Evolutionary conservation across 495 filamentous ascomycete genomes (phyloP), one percentile per base, ranked within the genome.

Genomic region (Lineolata rhizophorae): DNA sequence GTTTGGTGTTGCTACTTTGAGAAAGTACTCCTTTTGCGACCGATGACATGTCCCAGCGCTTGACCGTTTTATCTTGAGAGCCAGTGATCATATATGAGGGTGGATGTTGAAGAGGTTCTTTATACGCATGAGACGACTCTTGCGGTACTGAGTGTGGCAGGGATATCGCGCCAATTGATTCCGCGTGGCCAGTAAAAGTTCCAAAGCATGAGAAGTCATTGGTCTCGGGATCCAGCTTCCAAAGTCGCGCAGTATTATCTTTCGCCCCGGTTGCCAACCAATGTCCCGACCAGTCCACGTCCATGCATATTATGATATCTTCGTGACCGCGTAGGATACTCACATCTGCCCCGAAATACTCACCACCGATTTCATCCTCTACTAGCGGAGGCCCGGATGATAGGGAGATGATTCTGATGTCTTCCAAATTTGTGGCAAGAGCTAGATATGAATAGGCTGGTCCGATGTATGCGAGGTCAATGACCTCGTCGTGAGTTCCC

Each of bases 261-360:
- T 95, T 99, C 4, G 83, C 77, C 25, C 84, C 87, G 18, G 83
- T 92, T 18, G 77, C 90, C 31, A 99, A 65, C 87, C 87, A 99
- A 48, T 81, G 70, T 5, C 90, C 87, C 3, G 87, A 93, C 79
- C 80, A 91, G 52, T 95, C 87, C 13, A 76, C 70, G 53, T 91
- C 83, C 19, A 99, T 56, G 35, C 80, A 87, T 53, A 99, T 91
- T 33, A 95, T 76, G 26, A 95, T 93, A 39, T 95, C 87, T 31
- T 79, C 71, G 39, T 99, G 87, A 18, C 83, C 87, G 41, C 74
- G 77, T 4, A 97, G 61, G 32, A 80, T 57, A 3, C 72, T 76
- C 27, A 91, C 62, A 48, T 95, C 87, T 20, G 81, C 76, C 3
- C 85, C 85, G 47, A 77, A 94, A 48, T 84, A 84, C 5, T 35